These are phyloP conservation scores for Aspergillus hortae DNA, from an alignment of 2,329 filamentous ascomycete genomes.

Conservation along the genomic window DNA sequence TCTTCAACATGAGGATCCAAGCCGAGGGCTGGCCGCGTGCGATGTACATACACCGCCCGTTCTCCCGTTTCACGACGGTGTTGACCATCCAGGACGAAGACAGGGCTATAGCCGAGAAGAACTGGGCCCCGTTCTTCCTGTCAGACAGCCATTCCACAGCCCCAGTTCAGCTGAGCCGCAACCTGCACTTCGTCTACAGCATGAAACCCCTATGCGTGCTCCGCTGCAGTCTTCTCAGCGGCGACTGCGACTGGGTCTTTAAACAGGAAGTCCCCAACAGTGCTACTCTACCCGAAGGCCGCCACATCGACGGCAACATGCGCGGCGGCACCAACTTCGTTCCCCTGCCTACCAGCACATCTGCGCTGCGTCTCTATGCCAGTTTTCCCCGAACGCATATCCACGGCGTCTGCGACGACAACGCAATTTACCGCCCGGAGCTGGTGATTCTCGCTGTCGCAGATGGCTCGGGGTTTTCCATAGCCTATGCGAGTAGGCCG, in stretches of 20 bases:
- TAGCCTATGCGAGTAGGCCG: not conserved
- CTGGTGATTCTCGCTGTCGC: not conserved
- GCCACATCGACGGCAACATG: not conserved
- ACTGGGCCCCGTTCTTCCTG: not conserved
- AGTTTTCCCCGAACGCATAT: not conserved
- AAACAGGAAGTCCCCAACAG: not conserved
- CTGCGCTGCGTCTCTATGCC: not conserved
- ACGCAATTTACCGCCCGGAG: not conserved
- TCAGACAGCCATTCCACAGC: not conserved
- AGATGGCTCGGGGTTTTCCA: not conserved
- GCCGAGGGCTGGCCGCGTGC: not conserved
- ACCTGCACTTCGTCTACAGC: not conserved
- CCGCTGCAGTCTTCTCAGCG: not conserved
- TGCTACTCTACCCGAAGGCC: not conserved
- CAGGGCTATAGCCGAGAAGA: not conserved
- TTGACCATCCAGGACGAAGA: not conserved
- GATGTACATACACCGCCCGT: not conserved
- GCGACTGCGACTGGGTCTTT: not conserved
- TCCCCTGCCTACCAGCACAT: not conserved
- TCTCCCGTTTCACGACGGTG: not conserved
- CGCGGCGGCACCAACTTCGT: slow-evolving; percentile 1
- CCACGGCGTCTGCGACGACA: not conserved
- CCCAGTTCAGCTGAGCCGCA: not conserved
- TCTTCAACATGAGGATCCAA: not conserved
- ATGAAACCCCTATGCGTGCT: not conserved